phyloP scores from a whole-genome alignment of 371 early-diverging fungal species.

The Actinomucor elegans region DNA sequence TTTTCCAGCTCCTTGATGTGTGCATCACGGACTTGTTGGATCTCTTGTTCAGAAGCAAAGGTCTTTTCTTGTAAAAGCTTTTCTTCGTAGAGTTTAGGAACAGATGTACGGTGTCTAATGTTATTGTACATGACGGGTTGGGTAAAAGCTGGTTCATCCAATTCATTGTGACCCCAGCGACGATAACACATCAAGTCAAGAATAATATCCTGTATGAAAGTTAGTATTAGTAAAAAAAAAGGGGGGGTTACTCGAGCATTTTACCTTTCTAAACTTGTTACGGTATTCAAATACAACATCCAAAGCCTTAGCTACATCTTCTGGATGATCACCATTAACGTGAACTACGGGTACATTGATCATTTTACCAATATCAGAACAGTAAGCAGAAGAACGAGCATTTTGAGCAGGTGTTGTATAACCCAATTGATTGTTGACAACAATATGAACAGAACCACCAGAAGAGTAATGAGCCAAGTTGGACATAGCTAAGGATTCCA shows the following conservation, averaged over 20 bases:
- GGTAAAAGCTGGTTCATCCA: constrained; percentile 97
- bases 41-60: constrained; percentile 38
- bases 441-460: constrained; percentile 93
- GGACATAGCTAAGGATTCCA: constrained; percentile 91
- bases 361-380: constrained; percentile 93
- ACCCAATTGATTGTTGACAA: constrained; percentile 97
- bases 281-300: constrained; percentile 89
- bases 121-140: constrained; percentile 96
- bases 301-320: constrained; percentile 88
- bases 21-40: constrained; percentile 51
- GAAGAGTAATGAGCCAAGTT: constrained; percentile 91
- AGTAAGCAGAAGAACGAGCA: constrained; percentile 88
- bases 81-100: constrained; percentile 81
- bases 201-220: constrained; percentile 66
- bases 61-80: constrained; percentile 52
- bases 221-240: too few species aligned
- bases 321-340: constrained; percentile 95
- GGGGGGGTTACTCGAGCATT: too few species aligned
- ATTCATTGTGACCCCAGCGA: constrained; percentile 96
- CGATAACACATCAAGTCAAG: constrained; percentile 93
- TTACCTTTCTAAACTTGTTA: constrained; percentile 81
- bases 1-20: constrained; percentile 62
- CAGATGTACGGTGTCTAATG: constrained; percentile 80
- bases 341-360: constrained; percentile 94
- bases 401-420: constrained; percentile 94